phyloP scores from a whole-genome alignment of 495 filamentous ascomycete species.

The Tuber aestivum region DNA sequence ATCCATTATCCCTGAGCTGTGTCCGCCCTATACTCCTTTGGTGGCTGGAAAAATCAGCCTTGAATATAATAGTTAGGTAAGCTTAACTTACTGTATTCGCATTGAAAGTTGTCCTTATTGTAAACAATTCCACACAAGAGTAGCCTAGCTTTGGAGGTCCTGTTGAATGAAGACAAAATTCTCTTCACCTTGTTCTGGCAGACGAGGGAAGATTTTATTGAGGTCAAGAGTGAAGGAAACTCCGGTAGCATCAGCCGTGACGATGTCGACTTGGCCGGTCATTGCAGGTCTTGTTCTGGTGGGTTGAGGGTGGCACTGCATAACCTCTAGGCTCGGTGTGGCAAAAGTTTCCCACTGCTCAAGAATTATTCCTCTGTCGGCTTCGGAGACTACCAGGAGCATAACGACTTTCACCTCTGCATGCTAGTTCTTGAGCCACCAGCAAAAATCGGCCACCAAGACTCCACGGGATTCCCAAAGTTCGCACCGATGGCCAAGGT shows the following conservation, averaged over 20 bases:
- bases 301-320: not conserved
- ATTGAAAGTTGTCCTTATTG: not conserved
- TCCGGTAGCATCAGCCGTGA: not conserved
- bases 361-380: not conserved
- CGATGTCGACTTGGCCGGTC: not conserved
- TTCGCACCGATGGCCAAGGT: too few relatives aligned
- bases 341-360: slow-evolving; percentile 3
- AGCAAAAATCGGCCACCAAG: slow-evolving; percentile 6
- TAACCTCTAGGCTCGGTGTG: not conserved
- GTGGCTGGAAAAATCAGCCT: not conserved
- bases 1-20: not conserved
- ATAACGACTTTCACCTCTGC: slow-evolving; percentile 7
- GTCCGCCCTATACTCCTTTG: not conserved
- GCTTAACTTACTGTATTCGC: not conserved
- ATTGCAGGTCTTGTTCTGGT: not conserved
- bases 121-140: not conserved
- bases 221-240: slow-evolving; percentile 4
- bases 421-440: slow-evolving; percentile 13
- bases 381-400: not conserved
- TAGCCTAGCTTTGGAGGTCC: slow-evolving; percentile 4
- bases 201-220: slow-evolving; percentile 10
- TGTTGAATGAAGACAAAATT: slow-evolving; percentile 6
- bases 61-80: not conserved
- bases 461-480: not conserved
- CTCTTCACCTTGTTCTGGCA: slow-evolving; percentile 9